Percentiles rank a stretch among this genome's conserved stretches.
phyloP scores from a whole-genome alignment of 345 rosid genomes.

The Hibiscus mutabilis region DNA sequence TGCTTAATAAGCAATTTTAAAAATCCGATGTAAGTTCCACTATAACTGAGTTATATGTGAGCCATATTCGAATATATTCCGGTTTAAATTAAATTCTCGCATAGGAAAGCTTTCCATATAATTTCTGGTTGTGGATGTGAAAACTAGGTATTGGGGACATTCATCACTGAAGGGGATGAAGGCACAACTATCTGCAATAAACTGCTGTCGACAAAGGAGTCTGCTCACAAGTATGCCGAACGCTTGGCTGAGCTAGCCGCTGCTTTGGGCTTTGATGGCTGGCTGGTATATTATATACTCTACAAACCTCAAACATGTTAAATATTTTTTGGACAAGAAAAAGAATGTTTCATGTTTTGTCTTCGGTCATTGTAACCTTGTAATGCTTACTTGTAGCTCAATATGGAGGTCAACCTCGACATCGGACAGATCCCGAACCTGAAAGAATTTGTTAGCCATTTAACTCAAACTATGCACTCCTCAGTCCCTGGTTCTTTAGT shows the following conservation, averaged over 20 bases:
- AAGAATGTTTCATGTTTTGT: background rate
- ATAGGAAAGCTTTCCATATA: too few relatives aligned
- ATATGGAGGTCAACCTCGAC: constrained; percentile 57
- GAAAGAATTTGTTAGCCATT: constrained; percentile 62
- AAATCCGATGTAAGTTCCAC: too few relatives aligned
- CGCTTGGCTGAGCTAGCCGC: constrained; percentile 61
- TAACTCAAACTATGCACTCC: constrained; percentile 64
- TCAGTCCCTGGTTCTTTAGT: constrained; percentile 63
- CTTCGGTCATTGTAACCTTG: background rate
- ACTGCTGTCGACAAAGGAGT: constrained; percentile 61
- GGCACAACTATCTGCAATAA: constrained; percentile 47
- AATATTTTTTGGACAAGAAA: background rate
- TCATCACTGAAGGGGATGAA: constrained; percentile 76
- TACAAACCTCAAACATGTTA: background rate
- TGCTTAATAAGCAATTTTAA: too few relatives aligned
- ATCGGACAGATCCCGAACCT: constrained; percentile 41
- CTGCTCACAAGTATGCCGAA: constrained; percentile 63
- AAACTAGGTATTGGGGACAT: constrained; percentile 66
- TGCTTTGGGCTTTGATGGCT: constrained; percentile 75
- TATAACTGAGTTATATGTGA: too few relatives aligned
- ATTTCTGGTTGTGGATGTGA: constrained; percentile 1
- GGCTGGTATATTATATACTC: constrained; percentile 50
- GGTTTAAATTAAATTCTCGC: too few relatives aligned
- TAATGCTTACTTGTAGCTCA: constrained; percentile 42
- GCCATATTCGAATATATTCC: too few relatives aligned